A percentile compares a stretch with the other conserved stretches of the same genome.
Conservation (phyloP, 176 grass and related monocot genomes). For the Cenchrus purpureus region DNA sequence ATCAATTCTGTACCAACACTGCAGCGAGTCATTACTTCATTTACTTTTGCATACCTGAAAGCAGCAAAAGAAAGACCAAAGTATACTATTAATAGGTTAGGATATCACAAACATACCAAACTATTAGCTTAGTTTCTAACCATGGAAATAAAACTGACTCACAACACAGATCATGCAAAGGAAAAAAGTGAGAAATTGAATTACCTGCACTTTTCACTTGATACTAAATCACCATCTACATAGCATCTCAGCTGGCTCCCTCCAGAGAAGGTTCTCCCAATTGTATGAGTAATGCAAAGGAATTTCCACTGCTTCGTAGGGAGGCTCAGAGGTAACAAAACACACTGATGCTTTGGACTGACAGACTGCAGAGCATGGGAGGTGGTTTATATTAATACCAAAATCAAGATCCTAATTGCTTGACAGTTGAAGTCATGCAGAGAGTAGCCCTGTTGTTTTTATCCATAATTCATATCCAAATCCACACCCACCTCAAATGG, state of each 20-base stretch:
- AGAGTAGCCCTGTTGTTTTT: not conserved
- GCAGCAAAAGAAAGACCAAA: constrained; percentile 39
- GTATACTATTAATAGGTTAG: constrained; percentile 29
- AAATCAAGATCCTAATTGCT: constrained; percentile 25
- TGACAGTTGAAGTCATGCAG: constrained; percentile 24
- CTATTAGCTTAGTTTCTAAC: not conserved
- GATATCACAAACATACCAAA: constrained; percentile 26
- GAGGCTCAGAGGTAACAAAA: constrained; percentile 75
- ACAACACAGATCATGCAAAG: constrained; percentile 27
- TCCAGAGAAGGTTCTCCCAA: constrained; percentile 93
- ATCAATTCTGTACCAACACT: constrained; percentile 85
- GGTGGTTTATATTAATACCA: constrained; percentile 39
- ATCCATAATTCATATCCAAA: too few relatives aligned
- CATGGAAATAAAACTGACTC: not conserved
- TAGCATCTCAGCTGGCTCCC: constrained; percentile 91
- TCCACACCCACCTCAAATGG: too few relatives aligned
- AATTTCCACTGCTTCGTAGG: constrained; percentile 92
- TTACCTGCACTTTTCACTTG: constrained; percentile 90
- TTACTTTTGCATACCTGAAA: constrained; percentile 94
- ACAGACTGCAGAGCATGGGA: constrained; percentile 64
- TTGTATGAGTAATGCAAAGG: constrained; percentile 88
- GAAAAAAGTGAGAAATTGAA: constrained; percentile 13
- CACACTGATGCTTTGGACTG: constrained; percentile 88
- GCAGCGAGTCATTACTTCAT: constrained; percentile 84
- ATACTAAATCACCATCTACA: constrained; percentile 80